phyloP scores from a whole-genome alignment of 208 protist genomes.

The Trypanosoma melophagium region DNA sequence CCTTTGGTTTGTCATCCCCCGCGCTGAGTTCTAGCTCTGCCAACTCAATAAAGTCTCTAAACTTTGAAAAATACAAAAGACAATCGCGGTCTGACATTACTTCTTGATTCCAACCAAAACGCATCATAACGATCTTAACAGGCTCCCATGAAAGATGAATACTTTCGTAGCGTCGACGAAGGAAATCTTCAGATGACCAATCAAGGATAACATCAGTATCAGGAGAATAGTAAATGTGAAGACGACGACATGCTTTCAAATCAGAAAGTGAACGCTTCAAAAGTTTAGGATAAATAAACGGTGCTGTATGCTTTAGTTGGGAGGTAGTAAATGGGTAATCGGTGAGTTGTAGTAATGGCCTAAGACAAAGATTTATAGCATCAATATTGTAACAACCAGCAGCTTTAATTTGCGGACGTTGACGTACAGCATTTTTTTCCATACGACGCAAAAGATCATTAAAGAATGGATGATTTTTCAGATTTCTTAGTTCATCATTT shows the following conservation, averaged over 20 bases:
- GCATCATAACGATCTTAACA: slow-evolving; percentile 73
- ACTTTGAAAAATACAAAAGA: slow-evolving; percentile 82
- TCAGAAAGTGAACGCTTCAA: slow-evolving; percentile 70
- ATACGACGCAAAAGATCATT: slow-evolving; percentile 65
- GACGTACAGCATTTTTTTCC: slow-evolving; percentile 74
- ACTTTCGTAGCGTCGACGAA: slow-evolving; percentile 89
- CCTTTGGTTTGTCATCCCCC: slow-evolving; percentile 42
- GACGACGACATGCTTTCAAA: slow-evolving; percentile 43
- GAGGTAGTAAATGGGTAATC: slow-evolving; percentile 81
- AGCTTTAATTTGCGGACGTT: slow-evolving; percentile 66
- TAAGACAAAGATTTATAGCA: slow-evolving; percentile 75
- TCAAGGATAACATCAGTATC: slow-evolving; percentile 83
- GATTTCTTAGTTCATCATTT: slow-evolving; percentile 38
- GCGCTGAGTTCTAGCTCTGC: slow-evolving; percentile 60
- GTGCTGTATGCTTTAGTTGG: slow-evolving; percentile 60
- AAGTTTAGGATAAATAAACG: slow-evolving; percentile 58
- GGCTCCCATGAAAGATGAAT: slow-evolving; percentile 91
- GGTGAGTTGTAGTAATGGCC: slow-evolving; percentile 82
- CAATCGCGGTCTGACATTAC: slow-evolving; percentile 76
- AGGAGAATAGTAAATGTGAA: slow-evolving; percentile 79
- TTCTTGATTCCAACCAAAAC: slow-evolving; percentile 77
- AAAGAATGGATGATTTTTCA: slow-evolving; percentile 80
- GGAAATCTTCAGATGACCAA: slow-evolving; percentile 88
- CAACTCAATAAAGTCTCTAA: slow-evolving; percentile 76
- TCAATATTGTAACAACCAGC: slow-evolving; percentile 65